Evolutionary conservation across 352 stramenopile genomes (phyloP).

Genomic region (Peronosclerospora sorghi): DNA sequence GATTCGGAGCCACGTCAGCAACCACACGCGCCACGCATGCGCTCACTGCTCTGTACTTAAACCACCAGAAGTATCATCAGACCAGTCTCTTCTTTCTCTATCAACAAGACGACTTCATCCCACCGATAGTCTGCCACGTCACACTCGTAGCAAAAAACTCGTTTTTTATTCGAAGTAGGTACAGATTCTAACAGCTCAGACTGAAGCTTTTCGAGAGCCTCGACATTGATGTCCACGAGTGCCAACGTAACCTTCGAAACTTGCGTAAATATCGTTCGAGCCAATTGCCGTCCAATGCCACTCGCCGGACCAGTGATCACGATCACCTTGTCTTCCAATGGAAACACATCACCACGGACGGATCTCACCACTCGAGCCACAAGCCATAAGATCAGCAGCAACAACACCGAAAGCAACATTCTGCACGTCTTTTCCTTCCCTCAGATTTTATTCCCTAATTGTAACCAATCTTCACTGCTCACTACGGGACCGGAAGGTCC

Average conservation of each 20-base stretch:
- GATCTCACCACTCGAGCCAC: neutral
- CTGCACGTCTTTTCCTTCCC: too few relatives aligned
- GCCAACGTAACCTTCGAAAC: conserved; percentile 29
- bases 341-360: conserved; percentile 16
- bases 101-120: conserved; percentile 1
- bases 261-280: conserved; percentile 19
- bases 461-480: too few relatives aligned
- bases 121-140: conserved; percentile 54
- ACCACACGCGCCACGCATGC: conserved; percentile 20
- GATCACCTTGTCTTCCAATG: conserved; percentile 35
- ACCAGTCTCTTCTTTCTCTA: neutral
- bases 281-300: conserved; percentile 43
- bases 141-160: conserved; percentile 38
- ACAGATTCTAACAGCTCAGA: conserved; percentile 7
- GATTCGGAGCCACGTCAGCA: conserved; percentile 21
- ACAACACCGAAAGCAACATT: neutral
- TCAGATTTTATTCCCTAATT: too few relatives aligned
- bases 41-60: conserved; percentile 20
- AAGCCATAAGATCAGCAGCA: conserved; percentile 5
- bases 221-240: conserved; percentile 50
- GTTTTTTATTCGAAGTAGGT: neutral
- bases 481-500: too few relatives aligned
- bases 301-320: conserved; percentile 54
- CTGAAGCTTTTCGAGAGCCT: conserved; percentile 23
- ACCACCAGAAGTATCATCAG: neutral